These are phyloP conservation scores for Fonsecaea monophora DNA, from an alignment of 2,329 filamentous ascomycete species.

Conservation along the genomic window DNA sequence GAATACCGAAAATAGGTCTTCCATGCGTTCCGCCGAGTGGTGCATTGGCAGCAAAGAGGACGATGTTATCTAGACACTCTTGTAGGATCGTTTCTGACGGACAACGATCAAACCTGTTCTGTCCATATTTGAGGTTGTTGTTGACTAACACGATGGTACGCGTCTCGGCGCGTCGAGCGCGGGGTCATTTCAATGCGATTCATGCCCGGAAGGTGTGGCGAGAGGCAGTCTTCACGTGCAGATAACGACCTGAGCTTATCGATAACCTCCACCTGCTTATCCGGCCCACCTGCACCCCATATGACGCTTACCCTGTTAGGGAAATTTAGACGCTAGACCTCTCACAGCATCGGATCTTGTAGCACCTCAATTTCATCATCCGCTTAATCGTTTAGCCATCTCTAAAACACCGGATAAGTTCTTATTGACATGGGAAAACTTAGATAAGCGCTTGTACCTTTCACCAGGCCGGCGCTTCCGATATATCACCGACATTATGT, in stretches of 20 bases:
- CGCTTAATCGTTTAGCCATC: slow-evolving; percentile 1
- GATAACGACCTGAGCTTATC: not conserved
- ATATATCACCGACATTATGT: slow-evolving; percentile 17
- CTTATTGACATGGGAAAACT: not conserved
- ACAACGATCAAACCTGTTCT: not conserved
- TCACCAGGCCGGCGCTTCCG: not conserved
- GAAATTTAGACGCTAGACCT: not conserved
- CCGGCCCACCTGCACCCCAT: not conserved
- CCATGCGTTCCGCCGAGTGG: not conserved
- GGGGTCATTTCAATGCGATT: not conserved
- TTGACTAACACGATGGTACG: not conserved
- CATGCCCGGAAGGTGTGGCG: not conserved
- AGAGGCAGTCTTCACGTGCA: not conserved
- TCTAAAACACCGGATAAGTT: not conserved
- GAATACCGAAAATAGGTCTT: not conserved
- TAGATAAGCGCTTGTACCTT: slow-evolving; percentile 1
- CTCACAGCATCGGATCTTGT: not conserved
- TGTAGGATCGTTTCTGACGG: not conserved
- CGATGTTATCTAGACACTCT: not conserved
- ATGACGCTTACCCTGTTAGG: not conserved
- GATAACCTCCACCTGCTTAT: not conserved
- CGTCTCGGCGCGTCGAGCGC: too few relatives aligned
- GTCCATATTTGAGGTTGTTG: not conserved
- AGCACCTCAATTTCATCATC: not conserved
- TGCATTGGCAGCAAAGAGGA: not conserved